Evolutionary conservation across 148 eudicot species (phyloP).

Genomic region (Cornus kousa): DNA sequence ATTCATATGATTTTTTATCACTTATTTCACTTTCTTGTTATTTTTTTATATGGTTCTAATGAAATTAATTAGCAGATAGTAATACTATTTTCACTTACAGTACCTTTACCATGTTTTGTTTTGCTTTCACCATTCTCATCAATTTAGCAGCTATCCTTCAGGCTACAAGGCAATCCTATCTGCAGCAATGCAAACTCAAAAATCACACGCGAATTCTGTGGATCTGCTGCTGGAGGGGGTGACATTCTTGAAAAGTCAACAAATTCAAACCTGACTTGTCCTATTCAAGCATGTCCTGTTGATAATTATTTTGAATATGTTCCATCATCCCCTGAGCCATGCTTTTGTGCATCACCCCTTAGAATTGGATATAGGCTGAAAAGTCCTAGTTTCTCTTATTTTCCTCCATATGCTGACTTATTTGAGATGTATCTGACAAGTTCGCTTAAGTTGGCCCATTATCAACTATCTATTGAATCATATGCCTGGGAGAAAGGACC

Average conservation of each 20-base stretch:
- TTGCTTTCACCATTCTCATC: conserved; percentile 9
- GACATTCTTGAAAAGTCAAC: conserved; percentile 23
- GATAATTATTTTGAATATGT: conserved; percentile 55
- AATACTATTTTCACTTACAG: background rate
- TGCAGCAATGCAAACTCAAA: conserved; percentile 43
- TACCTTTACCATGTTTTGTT: background rate
- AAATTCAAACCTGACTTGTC: conserved; percentile 45
- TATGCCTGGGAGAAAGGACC: conserved; percentile 79
- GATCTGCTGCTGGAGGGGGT: conserved; percentile 40
- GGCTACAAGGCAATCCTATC: conserved; percentile 79
- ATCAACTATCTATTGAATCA: conserved; percentile 72
- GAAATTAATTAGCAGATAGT: background rate
- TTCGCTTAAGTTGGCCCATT: conserved; percentile 43
- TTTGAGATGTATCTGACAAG: conserved; percentile 56
- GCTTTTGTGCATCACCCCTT: conserved; percentile 92
- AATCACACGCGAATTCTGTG: conserved; percentile 50
- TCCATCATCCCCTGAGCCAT: conserved; percentile 48
- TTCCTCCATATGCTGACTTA: conserved; percentile 48
- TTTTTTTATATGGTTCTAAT: background rate
- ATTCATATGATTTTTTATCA: background rate
- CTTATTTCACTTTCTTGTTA: background rate
- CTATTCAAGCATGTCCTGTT: conserved; percentile 55
- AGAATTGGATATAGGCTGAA: conserved; percentile 74
- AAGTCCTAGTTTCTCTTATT: conserved; percentile 81
- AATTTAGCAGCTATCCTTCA: conserved; percentile 29